Evolutionary conservation across 176 grass and related monocot species (phyloP).

Genomic region (sorghum (Sorghum bicolor)): Sorghum_bicolor_NCBIv3 NC_012876.2:63696001-63696500

Average conservation of each 20-base stretch:
- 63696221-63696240: constrained; percentile 77
- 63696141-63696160: constrained; percentile 5
- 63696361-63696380: constrained; percentile 88
- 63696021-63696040: background rate
- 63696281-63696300: constrained; percentile 78
- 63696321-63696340: constrained; percentile 85
- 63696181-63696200: constrained; percentile 99
- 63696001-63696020: background rate
- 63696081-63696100: background rate
- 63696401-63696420: background rate
- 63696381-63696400: constrained; percentile 91
- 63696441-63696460: background rate
- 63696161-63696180: constrained; percentile 64
- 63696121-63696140: background rate
- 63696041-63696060: background rate
- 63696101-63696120: background rate
- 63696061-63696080: constrained; percentile 17
- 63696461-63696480: background rate
- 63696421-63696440: background rate
- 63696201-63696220: constrained; percentile 87
- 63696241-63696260: constrained; percentile 94
- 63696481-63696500: background rate
- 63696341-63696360: constrained; percentile 78
- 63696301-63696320: constrained; percentile 62
- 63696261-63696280: constrained; percentile 76